These are phyloP conservation scores for Allium cepa DNA, from an alignment of 106 monocot species.

Conservation along the genomic window DNA sequence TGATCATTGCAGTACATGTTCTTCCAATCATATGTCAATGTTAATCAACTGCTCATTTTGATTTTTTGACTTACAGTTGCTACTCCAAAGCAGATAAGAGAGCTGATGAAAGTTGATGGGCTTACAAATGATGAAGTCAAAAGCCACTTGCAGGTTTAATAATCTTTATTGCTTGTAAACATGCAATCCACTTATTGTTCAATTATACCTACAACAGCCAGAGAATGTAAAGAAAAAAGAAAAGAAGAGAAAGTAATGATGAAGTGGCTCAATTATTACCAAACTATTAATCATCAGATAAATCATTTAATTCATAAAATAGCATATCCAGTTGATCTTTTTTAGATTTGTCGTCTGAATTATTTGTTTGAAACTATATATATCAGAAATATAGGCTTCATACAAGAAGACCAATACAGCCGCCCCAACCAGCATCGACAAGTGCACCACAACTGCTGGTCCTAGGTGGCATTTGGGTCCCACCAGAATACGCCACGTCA, in stretches of 20 bases:
- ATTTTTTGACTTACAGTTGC: constrained; percentile 37
- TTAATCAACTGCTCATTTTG: too few relatives aligned
- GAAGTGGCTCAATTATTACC: background rate
- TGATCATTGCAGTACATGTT: too few relatives aligned
- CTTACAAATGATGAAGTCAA: constrained; percentile 97
- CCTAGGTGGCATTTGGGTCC: constrained; percentile 89
- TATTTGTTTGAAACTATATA: too few relatives aligned
- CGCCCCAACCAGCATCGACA: constrained; percentile 20
- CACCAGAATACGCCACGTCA: constrained; percentile 72
- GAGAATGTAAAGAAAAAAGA: background rate
- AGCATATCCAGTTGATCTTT: too few relatives aligned
- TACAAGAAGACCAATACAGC: constrained; percentile 66
- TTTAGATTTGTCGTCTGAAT: too few relatives aligned
- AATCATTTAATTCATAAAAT: background rate
- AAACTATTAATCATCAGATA: background rate
- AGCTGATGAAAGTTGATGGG: constrained; percentile 97
- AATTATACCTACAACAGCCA: too few relatives aligned
- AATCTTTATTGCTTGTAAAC: constrained; percentile 8
- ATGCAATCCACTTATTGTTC: too few relatives aligned
- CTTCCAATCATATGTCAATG: too few relatives aligned
- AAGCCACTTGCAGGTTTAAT: constrained; percentile 89
- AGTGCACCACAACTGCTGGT: constrained; percentile 68
- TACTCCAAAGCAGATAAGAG: constrained; percentile 93
- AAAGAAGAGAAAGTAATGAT: background rate
- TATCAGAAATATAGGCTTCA: constrained; percentile 81